phyloP scores from a whole-genome alignment of 495 filamentous ascomycete species.

The Letharia lupina region DNA sequence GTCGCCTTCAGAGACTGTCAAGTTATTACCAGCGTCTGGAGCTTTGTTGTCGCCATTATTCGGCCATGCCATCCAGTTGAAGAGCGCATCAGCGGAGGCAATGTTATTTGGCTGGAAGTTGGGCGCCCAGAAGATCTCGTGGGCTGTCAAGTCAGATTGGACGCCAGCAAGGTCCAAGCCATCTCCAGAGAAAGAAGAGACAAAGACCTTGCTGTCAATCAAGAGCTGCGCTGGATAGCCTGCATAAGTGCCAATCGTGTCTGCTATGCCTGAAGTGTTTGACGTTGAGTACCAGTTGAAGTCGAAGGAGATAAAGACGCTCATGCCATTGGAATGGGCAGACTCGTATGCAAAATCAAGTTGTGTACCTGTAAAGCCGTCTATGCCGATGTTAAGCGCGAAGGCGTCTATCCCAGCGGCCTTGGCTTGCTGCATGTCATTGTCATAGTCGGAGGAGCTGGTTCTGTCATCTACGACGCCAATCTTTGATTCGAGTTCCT shows the following conservation, averaged over 20 bases:
- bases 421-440: constrained; percentile 53
- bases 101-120: constrained; percentile 32
- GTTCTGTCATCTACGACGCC: constrained; percentile 17
- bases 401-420: constrained; percentile 63
- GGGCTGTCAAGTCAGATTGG: constrained; percentile 22
- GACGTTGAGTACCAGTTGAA: constrained; percentile 45
- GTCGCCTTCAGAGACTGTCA: constrained; percentile 50
- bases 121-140: constrained; percentile 47
- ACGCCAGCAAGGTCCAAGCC: constrained; percentile 42
- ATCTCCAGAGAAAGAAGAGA: constrained; percentile 54
- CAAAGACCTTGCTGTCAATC: constrained; percentile 46
- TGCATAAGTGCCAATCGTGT: constrained; percentile 51
- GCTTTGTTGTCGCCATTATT: constrained; percentile 34
- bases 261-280: constrained; percentile 40
- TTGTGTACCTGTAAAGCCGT: constrained; percentile 44
- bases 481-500: neutral
- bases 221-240: constrained; percentile 18
- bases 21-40: constrained; percentile 16
- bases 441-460: constrained; percentile 40
- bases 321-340: constrained; percentile 50
- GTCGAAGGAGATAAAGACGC: constrained; percentile 64
- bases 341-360: constrained; percentile 50
- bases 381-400: constrained; percentile 57
- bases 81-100: constrained; percentile 18
- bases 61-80: constrained; percentile 66